Evolutionary conservation across 163 green algal genomes (phyloP), one percentile per base, ranked within the genome.

Genomic region (Chloromonas sp.): DNA sequence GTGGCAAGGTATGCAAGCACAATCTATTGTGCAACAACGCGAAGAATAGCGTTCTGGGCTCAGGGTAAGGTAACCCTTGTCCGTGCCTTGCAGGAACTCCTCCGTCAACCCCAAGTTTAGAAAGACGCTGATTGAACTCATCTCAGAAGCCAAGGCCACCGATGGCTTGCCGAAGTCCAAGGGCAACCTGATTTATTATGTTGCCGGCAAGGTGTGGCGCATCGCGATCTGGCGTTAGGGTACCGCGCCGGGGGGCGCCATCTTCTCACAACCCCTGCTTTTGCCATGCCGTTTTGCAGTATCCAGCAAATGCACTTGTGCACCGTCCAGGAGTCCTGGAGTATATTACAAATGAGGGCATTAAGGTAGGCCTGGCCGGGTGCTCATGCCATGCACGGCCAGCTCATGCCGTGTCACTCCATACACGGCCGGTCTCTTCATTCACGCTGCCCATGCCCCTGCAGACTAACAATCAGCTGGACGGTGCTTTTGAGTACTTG

Each of bases 91-190:
- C 92, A 98, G 95, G 90, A 90, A 93, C 60, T 87, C 91, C 1
- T 61, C 94, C n/a, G 94, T 94, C 60, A 98, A 97, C 83, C 77
- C 86, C n/a, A 98, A 98, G 92, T 91, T 97, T 58, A 82, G 87
- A 3, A 84, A 93, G 77, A 87, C 87, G 5, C 87, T 98, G 61
- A 85, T 94, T 58, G 90, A 95, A 58, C 84, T 98, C 60, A 95
- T 98, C 61, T 89, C 92, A 13, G 94, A 97, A 84, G 94, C 94
- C 2, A 93, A 92, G 60, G 89, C 91, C 13, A 81, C 74, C 59
- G 85, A 89, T 59, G 96, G 95, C 5, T 97, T 94, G 87, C 76
- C 90, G 8, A 98, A 98, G 88, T 3, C 88, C 0, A 87, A 92
- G 58, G 96, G 96, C 66, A 95, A 94, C 57, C 89, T 98, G 59